Conservation (phyloP, 768 basidiomycete genomes). For the Dioszegia aurantiaca region DNA sequence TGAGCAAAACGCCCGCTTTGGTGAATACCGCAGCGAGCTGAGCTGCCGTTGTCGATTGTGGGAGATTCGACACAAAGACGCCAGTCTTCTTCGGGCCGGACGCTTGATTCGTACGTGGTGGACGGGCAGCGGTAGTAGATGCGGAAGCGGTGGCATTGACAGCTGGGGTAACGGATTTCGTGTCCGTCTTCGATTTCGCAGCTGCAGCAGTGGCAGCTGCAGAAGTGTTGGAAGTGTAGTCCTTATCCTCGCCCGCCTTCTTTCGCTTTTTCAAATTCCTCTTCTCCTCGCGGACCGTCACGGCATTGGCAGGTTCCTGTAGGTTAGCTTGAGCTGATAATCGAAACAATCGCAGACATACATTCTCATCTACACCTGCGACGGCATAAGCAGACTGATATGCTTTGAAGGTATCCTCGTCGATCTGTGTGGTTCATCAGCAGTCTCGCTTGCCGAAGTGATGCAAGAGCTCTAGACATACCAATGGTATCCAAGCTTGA, state of each 20-base stretch:
- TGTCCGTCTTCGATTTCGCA: not conserved
- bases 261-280: conserved; percentile 60
- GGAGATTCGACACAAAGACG: conserved; percentile 11
- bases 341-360: conserved; percentile 54
- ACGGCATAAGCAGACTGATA: conserved; percentile 96
- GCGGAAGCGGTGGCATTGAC: conserved; percentile 12
- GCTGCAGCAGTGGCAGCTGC: conserved; percentile 4
- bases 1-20: conserved; percentile 87
- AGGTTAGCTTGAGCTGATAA: not conserved
- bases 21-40: conserved; percentile 83
- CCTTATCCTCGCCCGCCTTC: conserved; percentile 46
- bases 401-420: conserved; percentile 77
- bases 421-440: conserved; percentile 59
- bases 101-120: not conserved
- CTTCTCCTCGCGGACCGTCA: conserved; percentile 57
- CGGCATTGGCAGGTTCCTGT: conserved; percentile 82
- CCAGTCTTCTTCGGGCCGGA: conserved; percentile 64
- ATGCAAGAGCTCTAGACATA: conserved; percentile 54
- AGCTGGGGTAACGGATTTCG: conserved; percentile 51
- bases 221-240: conserved; percentile 65
- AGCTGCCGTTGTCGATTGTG: conserved; percentile 56
- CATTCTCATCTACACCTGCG: conserved; percentile 88
- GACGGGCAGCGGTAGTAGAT: conserved; percentile 52
- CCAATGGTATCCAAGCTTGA: conserved; percentile 77
- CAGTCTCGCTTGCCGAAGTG: not conserved